Base-by-base conservation (phyloP, 257 asterid species). In the Fraxinus anomala region DNA sequence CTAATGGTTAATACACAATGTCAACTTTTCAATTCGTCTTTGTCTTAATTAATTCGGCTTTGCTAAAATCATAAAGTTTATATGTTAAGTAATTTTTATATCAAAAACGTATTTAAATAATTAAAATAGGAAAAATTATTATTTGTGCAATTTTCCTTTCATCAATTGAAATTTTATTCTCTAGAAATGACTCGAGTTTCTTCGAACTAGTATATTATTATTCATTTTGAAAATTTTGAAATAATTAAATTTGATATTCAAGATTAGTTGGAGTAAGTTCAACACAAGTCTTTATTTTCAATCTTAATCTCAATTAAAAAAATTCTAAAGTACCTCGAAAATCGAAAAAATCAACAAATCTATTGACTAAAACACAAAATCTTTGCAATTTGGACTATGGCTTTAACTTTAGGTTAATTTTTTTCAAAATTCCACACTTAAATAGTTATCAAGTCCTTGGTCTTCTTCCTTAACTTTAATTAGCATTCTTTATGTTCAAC, bases 401-500 rank as follows among this genome's bases (percentile, higher is more conserved):
- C 69, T 14, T 3, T 63, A 63, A 24, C 69, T 63, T 63, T 63
- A 63, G 69, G 16, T 63, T 24, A 24, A 24, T 63, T 63, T 24
- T 26, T 11, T 63, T 24, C 0, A 40, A 42, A 63, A 63, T 10
- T 23, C 33, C 6, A 63, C 34, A 63, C 5, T 24, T 2, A 11
- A 10, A 24, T 24, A 63, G 17, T 63, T 23, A 63, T 63, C 1
- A 30, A 76, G 21, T 28, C 68, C 68, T 44, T 66, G 44, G 31
- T 76, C 28, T n/a, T 47, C 67, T 21, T 68, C 33, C 24, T 69
- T 69, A 34, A 33, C 59, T 56, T 33, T 17, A 68, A n/a, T 70
- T 70, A 69, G 59, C 56, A n/a, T 49, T 47, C 6, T 61, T 36
- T 23, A 9, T 19, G 4, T 39, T 61, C 47, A 33, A 31, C 70